Evolutionary conservation across 106 monocot species (phyloP), one percentile per base, ranked within the genome.

Genomic region (Agapanthus africanus): DNA sequence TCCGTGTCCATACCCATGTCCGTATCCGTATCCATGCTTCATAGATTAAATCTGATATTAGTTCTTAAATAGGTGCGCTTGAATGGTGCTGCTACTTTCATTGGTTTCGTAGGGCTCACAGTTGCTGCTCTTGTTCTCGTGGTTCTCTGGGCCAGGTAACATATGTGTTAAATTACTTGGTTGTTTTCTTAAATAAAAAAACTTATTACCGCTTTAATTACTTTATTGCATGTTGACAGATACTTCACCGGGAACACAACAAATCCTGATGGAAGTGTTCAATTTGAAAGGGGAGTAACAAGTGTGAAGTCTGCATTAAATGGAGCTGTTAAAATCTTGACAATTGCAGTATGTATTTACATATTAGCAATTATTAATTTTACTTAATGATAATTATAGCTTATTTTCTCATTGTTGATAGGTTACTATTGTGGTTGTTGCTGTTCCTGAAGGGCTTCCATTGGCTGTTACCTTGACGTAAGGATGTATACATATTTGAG

Each of bases 31-130:
- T n/a, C n/a, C n/a, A n/a, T n/a, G n/a, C n/a, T n/a, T n/a, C n/a
- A n/a, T n/a, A n/a, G n/a, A n/a, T n/a, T n/a, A n/a, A n/a, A n/a
- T n/a, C n/a, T n/a, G n/a, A 23, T 66, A 7, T 19, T 69, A 63
- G 13, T 78, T 78, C 21, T 74, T 57, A 38, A 42, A 82, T 60
- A 97, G 97, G 97, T 97, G 26, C 83, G 91, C 5, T 68, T 97
- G 73, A 97, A 97, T 83, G 97, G 97, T 63, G 89, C 92, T 56
- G 97, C 97, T 34, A 97, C 97, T 77, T 84, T 97, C 63, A 87
- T 97, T 73, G 97, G 97, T 38, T 68, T 71, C 9, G 91, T 92
- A 8, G 97, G 97, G 16, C 86, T 97, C 19, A 59, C 70, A 40
- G 84, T 97, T 65, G 97, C 97, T 42, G 67, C 36, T 77, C 61